Evolutionary conservation across 257 asterid genomes (phyloP).

Genomic region (Przewalskia tangutica): DNA sequence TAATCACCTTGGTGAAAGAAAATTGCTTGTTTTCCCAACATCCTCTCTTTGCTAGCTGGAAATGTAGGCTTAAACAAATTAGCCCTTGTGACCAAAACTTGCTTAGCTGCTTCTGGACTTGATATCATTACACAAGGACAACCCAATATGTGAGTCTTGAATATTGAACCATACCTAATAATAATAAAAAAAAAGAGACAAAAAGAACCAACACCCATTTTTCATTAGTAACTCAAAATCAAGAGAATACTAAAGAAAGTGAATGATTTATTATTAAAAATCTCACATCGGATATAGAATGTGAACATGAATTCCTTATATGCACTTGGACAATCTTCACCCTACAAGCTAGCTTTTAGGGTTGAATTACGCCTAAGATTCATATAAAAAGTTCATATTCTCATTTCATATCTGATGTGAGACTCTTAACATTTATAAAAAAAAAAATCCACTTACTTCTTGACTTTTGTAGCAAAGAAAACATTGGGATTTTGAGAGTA

Average conservation of each 20-base stretch:
- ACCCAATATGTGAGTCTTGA: slow-evolving; percentile 38
- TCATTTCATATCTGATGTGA: too few species aligned
- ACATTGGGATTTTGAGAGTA: slow-evolving; percentile 34
- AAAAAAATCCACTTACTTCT: too few species aligned
- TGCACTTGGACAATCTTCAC: too few species aligned
- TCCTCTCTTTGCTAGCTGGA: slow-evolving; percentile 35
- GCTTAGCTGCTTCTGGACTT: slow-evolving; percentile 31
- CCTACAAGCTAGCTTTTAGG: too few species aligned
- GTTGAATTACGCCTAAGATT: too few species aligned
- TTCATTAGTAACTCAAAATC: not conserved
- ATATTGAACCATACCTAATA: slow-evolving; percentile 31
- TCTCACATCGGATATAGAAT: too few species aligned
- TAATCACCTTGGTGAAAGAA: slow-evolving; percentile 38
- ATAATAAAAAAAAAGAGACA: not conserved
- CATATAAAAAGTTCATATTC: too few species aligned
- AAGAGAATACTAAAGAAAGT: not conserved
- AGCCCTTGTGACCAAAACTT: slow-evolving; percentile 29
- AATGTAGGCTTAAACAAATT: slow-evolving; percentile 35
- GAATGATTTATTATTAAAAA: not conserved
- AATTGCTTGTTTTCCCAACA: slow-evolving; percentile 37
- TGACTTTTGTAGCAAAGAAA: slow-evolving; percentile 28
- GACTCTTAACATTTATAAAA: too few species aligned
- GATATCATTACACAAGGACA: slow-evolving; percentile 39
- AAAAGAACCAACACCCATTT: not conserved
- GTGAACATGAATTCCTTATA: too few species aligned